Percentiles rank a stretch among this genome's conserved stretches.
phyloP scores from a whole-genome alignment of 2,329 filamentous ascomycete genomes.

The Amauroascus verrucosus region DNA sequence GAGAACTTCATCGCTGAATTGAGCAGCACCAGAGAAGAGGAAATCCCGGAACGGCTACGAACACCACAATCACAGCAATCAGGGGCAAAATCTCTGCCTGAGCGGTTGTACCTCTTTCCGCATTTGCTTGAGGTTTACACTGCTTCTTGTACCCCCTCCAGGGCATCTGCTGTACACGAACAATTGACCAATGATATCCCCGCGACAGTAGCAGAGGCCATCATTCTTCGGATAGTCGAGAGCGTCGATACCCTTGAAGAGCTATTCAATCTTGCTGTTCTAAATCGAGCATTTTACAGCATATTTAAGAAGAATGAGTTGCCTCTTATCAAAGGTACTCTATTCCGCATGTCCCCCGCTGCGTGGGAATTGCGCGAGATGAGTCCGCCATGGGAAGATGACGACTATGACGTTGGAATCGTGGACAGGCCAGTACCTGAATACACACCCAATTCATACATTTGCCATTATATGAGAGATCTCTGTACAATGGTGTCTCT shows the following conservation, averaged over 20 bases:
- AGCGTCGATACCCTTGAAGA: constrained; percentile 43
- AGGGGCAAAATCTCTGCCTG: neutral
- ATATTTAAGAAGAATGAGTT: constrained; percentile 50
- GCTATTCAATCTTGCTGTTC: constrained; percentile 44
- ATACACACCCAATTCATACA: constrained; percentile 45
- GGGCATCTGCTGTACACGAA: constrained; percentile 1
- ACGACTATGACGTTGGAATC: constrained; percentile 34
- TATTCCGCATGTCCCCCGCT: constrained; percentile 46
- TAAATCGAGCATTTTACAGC: constrained; percentile 48
- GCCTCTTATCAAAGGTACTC: constrained; percentile 41
- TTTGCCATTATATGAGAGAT: constrained; percentile 44
- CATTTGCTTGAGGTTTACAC: constrained; percentile 2
- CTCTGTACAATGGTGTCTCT: constrained; percentile 45
- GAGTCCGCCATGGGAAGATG: constrained; percentile 42
- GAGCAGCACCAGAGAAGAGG: neutral
- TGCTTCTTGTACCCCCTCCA: constrained; percentile 1
- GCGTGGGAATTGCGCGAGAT: constrained; percentile 53
- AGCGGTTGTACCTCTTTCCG: neutral
- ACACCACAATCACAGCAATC: neutral
- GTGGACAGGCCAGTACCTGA: constrained; percentile 39
- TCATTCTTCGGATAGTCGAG: constrained; percentile 44
- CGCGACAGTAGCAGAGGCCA: constrained; percentile 37
- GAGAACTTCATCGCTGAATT: neutral
- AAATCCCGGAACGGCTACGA: neutral
- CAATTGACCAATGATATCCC: constrained; percentile 29